Base-by-base conservation (phyloP, 345 rosid genomes). In the Excoecaria cochinchinensis region DNA sequence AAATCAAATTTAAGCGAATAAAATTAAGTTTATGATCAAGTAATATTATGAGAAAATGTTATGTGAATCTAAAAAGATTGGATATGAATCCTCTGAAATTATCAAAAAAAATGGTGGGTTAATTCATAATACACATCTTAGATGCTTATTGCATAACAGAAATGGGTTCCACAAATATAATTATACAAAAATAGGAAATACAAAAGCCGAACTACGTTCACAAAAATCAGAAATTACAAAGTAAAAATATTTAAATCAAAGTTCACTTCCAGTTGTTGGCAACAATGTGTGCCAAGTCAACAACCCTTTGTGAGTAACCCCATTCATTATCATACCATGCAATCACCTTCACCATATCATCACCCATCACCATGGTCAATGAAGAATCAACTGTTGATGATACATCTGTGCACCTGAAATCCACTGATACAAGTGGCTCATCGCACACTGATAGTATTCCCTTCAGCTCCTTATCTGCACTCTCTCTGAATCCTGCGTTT, bases 271-370 rank as follows among this genome's bases (percentile, higher is more conserved):
- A 92, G 57, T 86, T 87, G 76, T 83, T 70, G 88, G 97, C 97
- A 82, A 92, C 95, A 75, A 95, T 91, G 89, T 95, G 82, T 68
- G 97, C 97, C 86, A 94, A 86, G 75, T 94, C 98, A 48, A 94
- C 99, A 58, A 95, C 99, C 84, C 99, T 90, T 85, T 95, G 97
- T 16, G 97, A 92, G 86, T 95, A 95, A 61, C 99, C 99, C 99
- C 99, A 95, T 77, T 95, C 97, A 16, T 95, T 95, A 77, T 95
- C 97, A 72, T 92, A 92, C 97, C 97, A 95, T 22, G 99, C 99
- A 77, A 95, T 91, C 71, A 95, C 97, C 86, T 95, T 95, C 66
- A 95, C 94, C 97, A 95, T 90, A 83, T 91, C 99, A 77, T 95
- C 99, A 67, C 99, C 99, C 99, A 95, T 95, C 21, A 95, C 99